phyloP scores from a whole-genome alignment of 768 basidiomycete genomes.

The Sarcodon aspratus region DNA sequence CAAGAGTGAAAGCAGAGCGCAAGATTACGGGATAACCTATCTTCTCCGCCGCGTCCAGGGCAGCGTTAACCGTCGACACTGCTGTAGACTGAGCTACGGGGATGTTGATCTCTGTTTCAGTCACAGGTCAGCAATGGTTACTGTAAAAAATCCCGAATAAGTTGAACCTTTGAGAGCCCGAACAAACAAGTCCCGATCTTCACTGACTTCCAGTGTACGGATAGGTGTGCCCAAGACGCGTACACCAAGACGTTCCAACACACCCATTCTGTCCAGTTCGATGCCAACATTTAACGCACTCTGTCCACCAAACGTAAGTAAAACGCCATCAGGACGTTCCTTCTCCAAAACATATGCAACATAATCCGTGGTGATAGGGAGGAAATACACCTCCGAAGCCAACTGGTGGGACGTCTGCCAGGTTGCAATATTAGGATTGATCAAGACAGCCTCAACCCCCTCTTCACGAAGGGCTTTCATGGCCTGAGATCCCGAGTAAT shows the following conservation, averaged over 20 bases:
- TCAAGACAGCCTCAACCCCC: conserved; percentile 86
- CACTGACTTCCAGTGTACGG: conserved; percentile 89
- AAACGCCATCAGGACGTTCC: conserved; percentile 93
- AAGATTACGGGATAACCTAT: conserved; percentile 98
- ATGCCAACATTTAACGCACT: conserved; percentile 97
- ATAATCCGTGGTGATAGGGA: conserved; percentile 94
- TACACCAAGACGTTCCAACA: conserved; percentile 85
- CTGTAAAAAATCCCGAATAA: conserved; percentile 1
- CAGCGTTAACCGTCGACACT: conserved; percentile 90
- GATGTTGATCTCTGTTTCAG: conserved; percentile 77
- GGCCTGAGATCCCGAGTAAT: conserved; percentile 98
- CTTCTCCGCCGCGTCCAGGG: conserved; percentile 77
- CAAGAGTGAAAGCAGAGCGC: conserved; percentile 93
- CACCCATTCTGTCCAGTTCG: conserved; percentile 91
- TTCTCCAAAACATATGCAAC: conserved; percentile 98
- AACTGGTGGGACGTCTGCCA: conserved; percentile 99
- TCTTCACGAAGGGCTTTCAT: conserved; percentile 96
- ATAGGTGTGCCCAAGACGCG: conserved; percentile 94
- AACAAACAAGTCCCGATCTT: conserved; percentile 93
- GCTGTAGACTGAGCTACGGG: conserved; percentile 94
- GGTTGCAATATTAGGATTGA: conserved; percentile 98
- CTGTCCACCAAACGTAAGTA: conserved; percentile 97
- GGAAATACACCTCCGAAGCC: conserved; percentile 94
- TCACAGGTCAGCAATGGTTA: neutral
- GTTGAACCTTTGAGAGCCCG: conserved; percentile 82